These are phyloP conservation scores for Chrysosporium keratinophilum DNA, from an alignment of 2,329 filamentous ascomycete genomes.

Conservation along the genomic window DNA sequence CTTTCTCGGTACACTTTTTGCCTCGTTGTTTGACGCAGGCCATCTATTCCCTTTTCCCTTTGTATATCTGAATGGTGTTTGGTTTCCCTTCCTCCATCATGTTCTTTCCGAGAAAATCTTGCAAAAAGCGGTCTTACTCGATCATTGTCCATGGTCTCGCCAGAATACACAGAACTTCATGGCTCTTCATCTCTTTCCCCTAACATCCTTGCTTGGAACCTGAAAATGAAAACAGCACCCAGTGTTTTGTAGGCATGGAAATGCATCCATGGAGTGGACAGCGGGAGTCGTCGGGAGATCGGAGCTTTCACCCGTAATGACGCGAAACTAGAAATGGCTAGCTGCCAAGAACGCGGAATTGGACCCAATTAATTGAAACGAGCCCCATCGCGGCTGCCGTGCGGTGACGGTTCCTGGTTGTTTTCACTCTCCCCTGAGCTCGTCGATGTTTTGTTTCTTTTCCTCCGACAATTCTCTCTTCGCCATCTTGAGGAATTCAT, in stretches of 20 bases:
- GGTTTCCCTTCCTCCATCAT: not conserved
- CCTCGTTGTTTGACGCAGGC: not conserved
- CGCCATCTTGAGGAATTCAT: not conserved
- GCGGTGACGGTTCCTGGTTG: too few species aligned
- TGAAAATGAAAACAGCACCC: too few species aligned
- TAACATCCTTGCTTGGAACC: too few species aligned
- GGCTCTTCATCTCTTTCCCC: too few species aligned
- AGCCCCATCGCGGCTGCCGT: not conserved
- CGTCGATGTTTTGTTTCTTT: constrained; percentile 2
- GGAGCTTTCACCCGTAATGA: not conserved
- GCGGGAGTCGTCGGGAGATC: too few species aligned
- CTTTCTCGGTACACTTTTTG: not conserved
- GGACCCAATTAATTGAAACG: not conserved
- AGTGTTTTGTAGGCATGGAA: too few species aligned
- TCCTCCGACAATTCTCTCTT: not conserved
- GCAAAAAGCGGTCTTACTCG: too few species aligned
- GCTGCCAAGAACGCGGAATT: not conserved
- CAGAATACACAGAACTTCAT: too few species aligned
- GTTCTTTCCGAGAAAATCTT: not conserved
- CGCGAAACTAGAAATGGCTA: not conserved
- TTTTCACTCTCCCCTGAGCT: constrained; percentile 5
- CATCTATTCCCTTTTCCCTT: not conserved
- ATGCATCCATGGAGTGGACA: too few species aligned
- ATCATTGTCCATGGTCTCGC: too few species aligned
- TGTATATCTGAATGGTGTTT: not conserved